phyloP scores from a whole-genome alignment of 805 yeast genomes.

The Hanseniaspora hatyaiensis region DNA sequence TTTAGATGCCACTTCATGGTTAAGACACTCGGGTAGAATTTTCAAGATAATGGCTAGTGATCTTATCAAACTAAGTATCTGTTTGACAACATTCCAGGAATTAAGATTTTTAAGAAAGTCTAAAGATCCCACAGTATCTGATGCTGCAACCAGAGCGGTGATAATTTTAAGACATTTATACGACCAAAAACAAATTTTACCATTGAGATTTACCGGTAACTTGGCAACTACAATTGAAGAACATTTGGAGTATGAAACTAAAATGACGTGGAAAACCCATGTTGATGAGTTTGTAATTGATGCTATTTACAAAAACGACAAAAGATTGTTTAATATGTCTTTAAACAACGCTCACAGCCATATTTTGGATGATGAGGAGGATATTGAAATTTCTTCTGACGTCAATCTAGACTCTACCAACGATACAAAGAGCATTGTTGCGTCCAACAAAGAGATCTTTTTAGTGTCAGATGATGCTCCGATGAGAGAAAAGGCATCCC shows the following conservation, averaged over 20 bases:
- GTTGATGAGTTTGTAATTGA: constrained; percentile 58
- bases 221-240: constrained; percentile 58
- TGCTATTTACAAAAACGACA: constrained; percentile 37
- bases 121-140: constrained; percentile 60
- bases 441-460: constrained; percentile 34
- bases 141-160: constrained; percentile 71
- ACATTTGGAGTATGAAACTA: constrained; percentile 61
- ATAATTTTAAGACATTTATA: constrained; percentile 60
- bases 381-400: not conserved
- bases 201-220: constrained; percentile 59
- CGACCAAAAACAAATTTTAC: constrained; percentile 42
- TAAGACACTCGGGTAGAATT: constrained; percentile 66
- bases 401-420: not conserved
- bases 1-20: constrained; percentile 69
- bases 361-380: constrained; percentile 18
- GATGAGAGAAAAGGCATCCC: constrained; percentile 50
- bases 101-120: constrained; percentile 58
- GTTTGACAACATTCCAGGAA: constrained; percentile 69
- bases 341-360: too few species aligned
- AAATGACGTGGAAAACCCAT: constrained; percentile 57
- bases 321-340: constrained; percentile 19
- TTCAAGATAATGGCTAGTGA: constrained; percentile 55
- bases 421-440: not conserved
- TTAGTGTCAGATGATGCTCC: constrained; percentile 64
- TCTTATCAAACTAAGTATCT: constrained; percentile 50